These are phyloP conservation scores for Diaporthe sp. DNA, from an alignment of 2,329 filamentous ascomycete species.

Conservation along the genomic window DNA sequence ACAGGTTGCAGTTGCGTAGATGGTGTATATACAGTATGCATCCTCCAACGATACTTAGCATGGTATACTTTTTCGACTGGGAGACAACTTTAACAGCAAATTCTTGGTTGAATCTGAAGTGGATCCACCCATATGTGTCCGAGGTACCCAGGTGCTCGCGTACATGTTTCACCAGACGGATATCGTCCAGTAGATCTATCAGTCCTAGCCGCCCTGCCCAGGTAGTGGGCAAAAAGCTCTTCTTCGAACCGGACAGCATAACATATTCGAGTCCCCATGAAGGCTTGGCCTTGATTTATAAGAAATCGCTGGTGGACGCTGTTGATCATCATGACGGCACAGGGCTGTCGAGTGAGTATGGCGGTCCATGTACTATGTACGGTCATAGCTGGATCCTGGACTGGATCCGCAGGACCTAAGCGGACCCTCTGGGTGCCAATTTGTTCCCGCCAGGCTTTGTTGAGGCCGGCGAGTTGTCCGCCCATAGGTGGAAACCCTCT, in stretches of 20 bases:
- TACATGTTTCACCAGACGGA: conserved; percentile 3
- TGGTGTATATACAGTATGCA: background rate
- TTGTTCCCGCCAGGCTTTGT: conserved; percentile 22
- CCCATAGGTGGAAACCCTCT: conserved; percentile 23
- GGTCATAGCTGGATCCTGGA: background rate
- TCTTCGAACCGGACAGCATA: background rate
- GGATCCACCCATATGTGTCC: background rate
- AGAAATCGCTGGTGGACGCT: background rate
- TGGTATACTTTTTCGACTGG: background rate
- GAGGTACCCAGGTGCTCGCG: conserved; percentile 9
- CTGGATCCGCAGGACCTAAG: background rate
- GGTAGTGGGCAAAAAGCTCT: background rate
- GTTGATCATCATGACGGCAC: conserved; percentile 24
- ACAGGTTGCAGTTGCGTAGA: background rate
- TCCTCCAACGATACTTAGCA: background rate
- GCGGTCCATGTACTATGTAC: background rate
- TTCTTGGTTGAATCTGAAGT: conserved; percentile 6
- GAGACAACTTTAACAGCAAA: background rate
- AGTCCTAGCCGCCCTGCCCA: background rate
- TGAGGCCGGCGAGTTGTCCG: conserved; percentile 27
- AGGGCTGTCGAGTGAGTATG: background rate
- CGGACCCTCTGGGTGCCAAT: conserved; percentile 6
- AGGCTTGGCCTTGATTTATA: background rate
- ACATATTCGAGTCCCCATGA: background rate
- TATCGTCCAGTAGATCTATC: background rate